phyloP scores from a whole-genome alignment of 805 yeast species.

The Dipodascus geniculatus region DNA sequence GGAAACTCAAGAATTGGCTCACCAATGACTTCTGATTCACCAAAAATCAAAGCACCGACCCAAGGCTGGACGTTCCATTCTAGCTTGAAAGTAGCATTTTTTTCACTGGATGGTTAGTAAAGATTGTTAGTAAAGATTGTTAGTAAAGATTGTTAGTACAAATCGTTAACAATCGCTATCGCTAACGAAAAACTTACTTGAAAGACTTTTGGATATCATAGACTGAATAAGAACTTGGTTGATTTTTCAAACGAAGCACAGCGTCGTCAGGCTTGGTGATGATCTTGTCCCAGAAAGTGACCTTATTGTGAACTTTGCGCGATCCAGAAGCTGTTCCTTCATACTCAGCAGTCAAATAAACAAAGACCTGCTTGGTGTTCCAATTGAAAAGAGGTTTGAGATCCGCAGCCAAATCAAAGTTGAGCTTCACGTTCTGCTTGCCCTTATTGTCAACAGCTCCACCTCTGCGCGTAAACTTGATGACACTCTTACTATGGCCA shows the following conservation, averaged over 20 bases:
- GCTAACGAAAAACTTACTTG: constrained; percentile 11
- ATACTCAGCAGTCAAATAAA: constrained; percentile 81
- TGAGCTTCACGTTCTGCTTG: constrained; percentile 63
- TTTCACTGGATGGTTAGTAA: constrained; percentile 32
- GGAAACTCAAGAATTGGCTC: constrained; percentile 12
- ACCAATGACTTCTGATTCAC: constrained; percentile 32
- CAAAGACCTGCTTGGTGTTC: constrained; percentile 96
- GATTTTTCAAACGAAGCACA: constrained; percentile 36
- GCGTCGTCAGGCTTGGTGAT: constrained; percentile 52
- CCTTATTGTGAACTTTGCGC: constrained; percentile 36
- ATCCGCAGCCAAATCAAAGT: constrained; percentile 64
- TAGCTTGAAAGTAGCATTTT: constrained; percentile 55
- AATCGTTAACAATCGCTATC: no score
- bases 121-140: constrained; percentile 8
- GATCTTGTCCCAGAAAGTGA: constrained; percentile 87
- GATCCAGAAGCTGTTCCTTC: constrained; percentile 33
- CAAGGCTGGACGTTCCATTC: constrained; percentile 92
- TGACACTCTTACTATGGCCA: constrained; percentile 8
- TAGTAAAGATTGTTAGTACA: no score
- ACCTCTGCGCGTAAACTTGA: constrained; percentile 44
- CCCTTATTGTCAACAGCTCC: constrained; percentile 59
- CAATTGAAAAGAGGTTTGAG: constrained; percentile 77
- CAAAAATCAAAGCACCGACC: constrained; percentile 69
- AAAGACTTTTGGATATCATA: constrained; percentile 67
- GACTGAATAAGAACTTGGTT: constrained; percentile 64